Percentiles rank a stretch among this genome's conserved stretches.
These are phyloP conservation scores for Kwoniella shivajii DNA, from an alignment of 1,284 basidiomycete genomes.

Conservation along the genomic window DNA sequence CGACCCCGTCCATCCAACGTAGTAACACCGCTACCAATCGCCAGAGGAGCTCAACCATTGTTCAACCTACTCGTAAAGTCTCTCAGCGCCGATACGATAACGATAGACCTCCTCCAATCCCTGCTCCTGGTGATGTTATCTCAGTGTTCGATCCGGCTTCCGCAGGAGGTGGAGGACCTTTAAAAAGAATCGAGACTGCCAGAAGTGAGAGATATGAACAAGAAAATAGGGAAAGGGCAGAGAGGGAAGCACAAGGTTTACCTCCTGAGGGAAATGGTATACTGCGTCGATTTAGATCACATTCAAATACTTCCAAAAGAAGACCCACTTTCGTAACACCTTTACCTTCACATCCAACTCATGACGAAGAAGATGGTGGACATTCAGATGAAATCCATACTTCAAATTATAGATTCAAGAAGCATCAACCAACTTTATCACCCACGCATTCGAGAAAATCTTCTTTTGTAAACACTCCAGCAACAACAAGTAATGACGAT, in stretches of 20 bases:
- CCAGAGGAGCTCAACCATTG: neutral
- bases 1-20: too few species aligned
- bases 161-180: constrained; percentile 41
- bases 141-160: constrained; percentile 40
- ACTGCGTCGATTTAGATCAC: constrained; percentile 19
- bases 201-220: constrained; percentile 29
- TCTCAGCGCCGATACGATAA: neutral
- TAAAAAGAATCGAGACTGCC: constrained; percentile 38
- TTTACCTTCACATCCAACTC: constrained; percentile 2
- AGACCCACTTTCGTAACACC: constrained; percentile 10
- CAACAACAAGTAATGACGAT: neutral
- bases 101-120: neutral
- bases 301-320: constrained; percentile 9
- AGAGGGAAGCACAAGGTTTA: constrained; percentile 8
- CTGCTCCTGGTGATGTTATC: constrained; percentile 28
- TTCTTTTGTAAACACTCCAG: neutral
- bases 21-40: neutral
- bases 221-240: constrained; percentile 21
- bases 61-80: neutral
- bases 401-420: neutral
- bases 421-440: constrained; percentile 2
- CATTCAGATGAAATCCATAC: constrained; percentile 1
- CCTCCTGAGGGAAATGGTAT: constrained; percentile 8
- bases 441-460: constrained; percentile 1
- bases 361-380: constrained; percentile 10